phyloP scores from a whole-genome alignment of 148 eudicot genomes.

The Camellia lanceoleosa region DNA sequence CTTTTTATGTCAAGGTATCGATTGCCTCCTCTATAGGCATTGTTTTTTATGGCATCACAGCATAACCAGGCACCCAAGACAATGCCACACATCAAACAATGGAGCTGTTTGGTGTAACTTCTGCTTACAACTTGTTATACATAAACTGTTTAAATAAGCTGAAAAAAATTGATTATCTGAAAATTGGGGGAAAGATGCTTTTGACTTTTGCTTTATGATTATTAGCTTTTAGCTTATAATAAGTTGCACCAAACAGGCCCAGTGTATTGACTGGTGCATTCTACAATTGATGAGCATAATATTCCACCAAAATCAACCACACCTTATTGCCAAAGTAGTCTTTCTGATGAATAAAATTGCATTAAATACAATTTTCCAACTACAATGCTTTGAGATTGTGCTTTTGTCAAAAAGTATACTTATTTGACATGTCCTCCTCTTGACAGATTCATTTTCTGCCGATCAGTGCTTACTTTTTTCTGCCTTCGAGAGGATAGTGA shows the following conservation, averaged over 20 bases:
- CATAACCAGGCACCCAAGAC: background rate
- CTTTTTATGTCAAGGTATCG: background rate
- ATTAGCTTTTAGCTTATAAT: no score
- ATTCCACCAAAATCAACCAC: background rate
- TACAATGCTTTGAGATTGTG: background rate
- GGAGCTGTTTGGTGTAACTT: no score
- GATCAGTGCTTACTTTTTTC: constrained; percentile 67
- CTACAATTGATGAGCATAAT: background rate
- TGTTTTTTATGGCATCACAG: background rate
- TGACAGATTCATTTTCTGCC: constrained; percentile 91
- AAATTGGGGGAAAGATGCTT: no score
- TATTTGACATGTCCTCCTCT: constrained; percentile 12
- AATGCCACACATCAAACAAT: no score
- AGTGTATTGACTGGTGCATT: background rate
- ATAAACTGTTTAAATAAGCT: no score
- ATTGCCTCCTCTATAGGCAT: background rate
- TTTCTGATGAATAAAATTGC: background rate
- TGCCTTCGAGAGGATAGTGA: constrained; percentile 50
- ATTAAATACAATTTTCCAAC: background rate
- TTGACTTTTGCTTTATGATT: no score
- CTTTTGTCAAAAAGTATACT: background rate
- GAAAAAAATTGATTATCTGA: no score
- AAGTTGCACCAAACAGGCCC: no score
- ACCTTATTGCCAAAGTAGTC: background rate
- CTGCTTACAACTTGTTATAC: no score